Base-by-base conservation (phyloP, 192 early-diverging fungal species). In the Fimicolochytrium jonesii region DNA sequence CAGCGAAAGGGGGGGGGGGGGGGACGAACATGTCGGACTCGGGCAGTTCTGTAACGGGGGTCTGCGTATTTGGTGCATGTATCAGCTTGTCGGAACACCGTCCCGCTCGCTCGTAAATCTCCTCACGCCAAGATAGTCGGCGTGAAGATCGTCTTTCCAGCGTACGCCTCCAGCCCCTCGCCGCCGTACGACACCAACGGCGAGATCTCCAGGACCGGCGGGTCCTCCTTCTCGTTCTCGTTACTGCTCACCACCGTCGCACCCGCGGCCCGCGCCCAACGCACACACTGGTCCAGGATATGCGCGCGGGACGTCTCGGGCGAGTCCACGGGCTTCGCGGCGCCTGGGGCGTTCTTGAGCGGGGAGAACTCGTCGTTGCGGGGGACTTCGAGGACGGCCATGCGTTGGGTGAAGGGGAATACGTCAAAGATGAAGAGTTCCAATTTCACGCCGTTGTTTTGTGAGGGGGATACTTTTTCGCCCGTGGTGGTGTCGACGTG, bases 371-470 rank as follows among this genome's bases (percentile, higher is more conserved):
- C 94, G 51, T 99, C 96, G 32, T 81, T 83, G 49, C 96, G 88
- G 47, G 88, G 86, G 35, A 89, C 87, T 69, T 99, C 94, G 39
- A 99, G 81, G 32, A 97, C 93, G 29, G 94, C 92, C 80, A 99
- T 81, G 36, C 76, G 62, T 56, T 95, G 72, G 26, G 88, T 87
- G 64, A 86, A 93, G 25, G 96, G 94, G 74, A 99, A 93, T 10
- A 99, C 94, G 72, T 99, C 96, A 87, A 99, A 99, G 41, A 99
- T 94, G 76, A 99, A 99, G 66, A 93, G 83, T 79, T 99, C 96
- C 13, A 99, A 84, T 77, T 99, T 99, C 85, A 99, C 94, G 45
- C 94, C 96, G 65, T 95, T 97, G 71, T 87, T 85, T 60, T 85
- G 84, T 39, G 75, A 82, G 22, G 96, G 96, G 0, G 71, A 61